These are phyloP conservation scores for Tieghemiomyces parasiticus DNA, from an alignment of 192 early-diverging fungal species.

Conservation along the genomic window DNA sequence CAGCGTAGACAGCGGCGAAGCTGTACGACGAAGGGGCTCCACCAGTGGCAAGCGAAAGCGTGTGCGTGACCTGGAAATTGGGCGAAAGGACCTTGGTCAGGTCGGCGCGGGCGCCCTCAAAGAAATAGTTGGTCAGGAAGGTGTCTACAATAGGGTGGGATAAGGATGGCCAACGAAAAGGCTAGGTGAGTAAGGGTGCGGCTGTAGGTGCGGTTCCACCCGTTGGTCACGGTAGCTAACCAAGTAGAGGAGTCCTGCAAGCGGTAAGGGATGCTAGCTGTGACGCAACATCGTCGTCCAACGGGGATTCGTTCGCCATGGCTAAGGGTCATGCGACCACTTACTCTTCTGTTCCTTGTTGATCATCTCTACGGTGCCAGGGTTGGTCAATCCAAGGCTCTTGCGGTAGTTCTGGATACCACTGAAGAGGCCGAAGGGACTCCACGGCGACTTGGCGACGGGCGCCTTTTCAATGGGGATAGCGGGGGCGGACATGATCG, in stretches of 20 bases:
- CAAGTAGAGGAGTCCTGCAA: not conserved
- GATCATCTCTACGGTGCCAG: constrained; percentile 67
- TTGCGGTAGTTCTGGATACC: constrained; percentile 14
- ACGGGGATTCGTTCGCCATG: not conserved
- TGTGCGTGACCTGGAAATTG: constrained; percentile 92
- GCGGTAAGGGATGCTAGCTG: not conserved
- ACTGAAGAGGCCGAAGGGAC: not conserved
- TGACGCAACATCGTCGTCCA: not conserved
- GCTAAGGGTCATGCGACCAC: not conserved
- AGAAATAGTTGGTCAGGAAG: constrained; percentile 72
- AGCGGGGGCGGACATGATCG: too few relatives aligned
- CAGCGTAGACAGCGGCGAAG: constrained; percentile 78
- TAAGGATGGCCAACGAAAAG: not conserved
- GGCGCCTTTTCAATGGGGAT: not conserved
- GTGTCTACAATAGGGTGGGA: constrained; percentile 31
- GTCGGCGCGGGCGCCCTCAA: constrained; percentile 92
- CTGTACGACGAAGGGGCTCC: constrained; percentile 75
- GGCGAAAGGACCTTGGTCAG: constrained; percentile 82
- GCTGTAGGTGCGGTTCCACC: not conserved
- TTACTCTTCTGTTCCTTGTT: constrained; percentile 69
- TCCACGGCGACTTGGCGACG: not conserved
- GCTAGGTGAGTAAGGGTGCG: not conserved
- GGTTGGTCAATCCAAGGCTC: constrained; percentile 48
- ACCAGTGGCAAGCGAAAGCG: constrained; percentile 71
- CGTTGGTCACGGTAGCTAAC: not conserved